These are phyloP conservation scores for Kodamaea sagamina DNA, from an alignment of 805 yeast species.

Conservation along the genomic window DNA sequence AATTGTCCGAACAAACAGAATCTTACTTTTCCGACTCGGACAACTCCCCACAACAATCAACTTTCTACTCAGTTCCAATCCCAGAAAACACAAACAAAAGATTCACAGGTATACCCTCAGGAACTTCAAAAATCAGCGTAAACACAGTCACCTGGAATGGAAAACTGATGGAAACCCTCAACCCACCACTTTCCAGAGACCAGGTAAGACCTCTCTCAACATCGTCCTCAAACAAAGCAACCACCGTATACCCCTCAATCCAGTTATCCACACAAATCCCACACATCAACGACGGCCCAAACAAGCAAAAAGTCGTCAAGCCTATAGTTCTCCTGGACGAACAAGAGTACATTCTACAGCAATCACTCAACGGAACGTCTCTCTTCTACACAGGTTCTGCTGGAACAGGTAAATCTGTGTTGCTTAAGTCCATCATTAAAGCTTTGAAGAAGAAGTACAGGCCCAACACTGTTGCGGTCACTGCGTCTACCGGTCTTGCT, in stretches of 20 bases:
- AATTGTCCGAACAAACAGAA: no score
- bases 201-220: conserved; percentile 9
- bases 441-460: conserved; percentile 48
- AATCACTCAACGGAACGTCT: conserved; percentile 65
- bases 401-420: conserved; percentile 95
- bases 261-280: conserved; percentile 32
- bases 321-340: conserved; percentile 47
- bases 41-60: neutral
- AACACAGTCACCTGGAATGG: conserved; percentile 5
- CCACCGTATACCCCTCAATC: conserved; percentile 24
- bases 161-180: conserved; percentile 5
- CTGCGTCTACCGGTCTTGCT: conserved; percentile 85
- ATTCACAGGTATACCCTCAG: neutral
- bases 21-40: neutral
- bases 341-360: conserved; percentile 63
- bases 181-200: conserved; percentile 6
- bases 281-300: neutral
- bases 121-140: neutral
- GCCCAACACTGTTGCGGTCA: conserved; percentile 61
- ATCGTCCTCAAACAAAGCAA: conserved; percentile 13
- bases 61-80: neutral
- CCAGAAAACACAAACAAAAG: neutral
- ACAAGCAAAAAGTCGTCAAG: conserved; percentile 10
- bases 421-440: conserved; percentile 66
- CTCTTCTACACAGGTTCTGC: conserved; percentile 97